Evolutionary conservation across 2,329 filamentous ascomycete genomes (phyloP), one percentile per base, ranked within the genome.

Genomic region (Ceratocystis eucalypticola): DNA sequence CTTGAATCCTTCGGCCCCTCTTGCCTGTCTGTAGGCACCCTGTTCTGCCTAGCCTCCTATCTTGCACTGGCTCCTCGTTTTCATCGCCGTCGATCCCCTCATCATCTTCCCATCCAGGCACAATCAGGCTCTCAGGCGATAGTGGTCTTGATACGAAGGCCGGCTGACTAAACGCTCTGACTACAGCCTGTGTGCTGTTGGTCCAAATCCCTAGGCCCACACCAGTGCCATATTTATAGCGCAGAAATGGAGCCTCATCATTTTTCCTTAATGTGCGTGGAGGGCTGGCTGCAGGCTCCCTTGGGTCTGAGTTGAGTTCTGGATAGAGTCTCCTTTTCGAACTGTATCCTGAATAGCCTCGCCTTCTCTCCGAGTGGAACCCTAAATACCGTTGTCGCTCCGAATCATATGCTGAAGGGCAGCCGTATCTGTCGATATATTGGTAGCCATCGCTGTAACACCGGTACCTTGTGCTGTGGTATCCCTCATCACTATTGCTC

Each of bases 71-170:
- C 25, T 45, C 57, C 33, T 66, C 45, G 5, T 44, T 48, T 15
- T 57, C 25, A 1, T 20, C 20, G 41, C 45, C 64, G 17, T 65
- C 64, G 28, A 48, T 63, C 10, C 61, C 65, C 17, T 55, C 48
- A 20, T 64, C 62, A 17, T 55, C 45, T n/a, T 66, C 59, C 61
- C 46, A 63, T 30, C 17, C n/a, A n/a, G 61, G 59, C 5, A 66
- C 65, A 15, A 66, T 62, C 10, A 66, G 30, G 59, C 59, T 28
- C 44, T 44, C 65, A 10, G 53, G 53, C 4, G 65, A 61, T 5
- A 62, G 28, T 7, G 45, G 45, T 22, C n/a, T 41, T 12, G 30
- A 30, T 17, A 17, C 33, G 30, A 62, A 53, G 2, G 44, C 59
- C 15, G 53, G 28, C 48, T 53, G 46, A 10, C 65, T 48, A 63